Conservation (phyloP, 2,329 filamentous ascomycete genomes). For the Pseudogymnoascus sp. region DNA sequence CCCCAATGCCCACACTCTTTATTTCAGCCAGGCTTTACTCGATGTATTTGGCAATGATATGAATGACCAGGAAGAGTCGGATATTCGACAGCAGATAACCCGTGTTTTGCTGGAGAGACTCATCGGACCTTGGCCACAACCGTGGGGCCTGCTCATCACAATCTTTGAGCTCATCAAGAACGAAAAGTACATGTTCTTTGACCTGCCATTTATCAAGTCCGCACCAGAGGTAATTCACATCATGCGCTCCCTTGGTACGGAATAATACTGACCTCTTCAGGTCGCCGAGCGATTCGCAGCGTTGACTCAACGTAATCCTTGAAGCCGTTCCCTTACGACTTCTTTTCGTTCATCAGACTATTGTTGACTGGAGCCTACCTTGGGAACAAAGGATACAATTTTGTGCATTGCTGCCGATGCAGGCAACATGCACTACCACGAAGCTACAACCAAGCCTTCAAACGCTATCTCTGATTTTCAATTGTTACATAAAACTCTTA, state of each 20-base stretch:
- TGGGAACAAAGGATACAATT: not conserved
- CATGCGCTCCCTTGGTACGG: not conserved
- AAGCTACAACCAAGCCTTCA: not conserved
- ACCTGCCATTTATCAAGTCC: conserved; percentile 83
- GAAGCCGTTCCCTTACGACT: not conserved
- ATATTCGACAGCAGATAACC: conserved; percentile 85
- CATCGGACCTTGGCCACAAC: conserved; percentile 83
- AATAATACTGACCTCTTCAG: not conserved
- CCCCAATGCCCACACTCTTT: conserved; percentile 83
- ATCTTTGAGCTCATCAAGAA: conserved; percentile 88
- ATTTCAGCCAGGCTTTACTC: conserved; percentile 79
- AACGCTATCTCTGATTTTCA: not conserved
- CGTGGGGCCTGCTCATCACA: conserved; percentile 88
- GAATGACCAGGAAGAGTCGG: conserved; percentile 65
- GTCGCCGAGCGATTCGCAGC: conserved; percentile 3
- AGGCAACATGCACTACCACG: not conserved
- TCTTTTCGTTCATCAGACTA: not conserved
- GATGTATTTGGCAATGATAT: conserved; percentile 75
- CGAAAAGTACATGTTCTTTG: conserved; percentile 84
- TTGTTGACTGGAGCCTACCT: conserved; percentile 1
- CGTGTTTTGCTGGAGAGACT: conserved; percentile 82
- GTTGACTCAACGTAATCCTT: conserved; percentile 1
- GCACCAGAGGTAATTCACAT: conserved; percentile 64
- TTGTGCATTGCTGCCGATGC: not conserved
- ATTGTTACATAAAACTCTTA: conserved; percentile 9